phyloP scores from a whole-genome alignment of 1,284 basidiomycete species.

The Ceratobasidium theobromae region DNA sequence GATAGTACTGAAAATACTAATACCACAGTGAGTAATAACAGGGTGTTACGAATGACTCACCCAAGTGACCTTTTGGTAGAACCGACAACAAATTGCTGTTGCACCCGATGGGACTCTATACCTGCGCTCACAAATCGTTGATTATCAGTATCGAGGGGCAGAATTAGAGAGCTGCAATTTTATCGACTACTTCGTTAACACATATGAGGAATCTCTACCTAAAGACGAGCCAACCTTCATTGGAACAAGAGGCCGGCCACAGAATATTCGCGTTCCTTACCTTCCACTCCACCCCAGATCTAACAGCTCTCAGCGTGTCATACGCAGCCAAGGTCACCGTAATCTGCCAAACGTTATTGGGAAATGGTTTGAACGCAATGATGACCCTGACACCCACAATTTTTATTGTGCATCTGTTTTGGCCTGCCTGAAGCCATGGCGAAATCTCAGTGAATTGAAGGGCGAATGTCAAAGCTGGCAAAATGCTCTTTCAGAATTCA shows the following conservation, averaged over 20 bases:
- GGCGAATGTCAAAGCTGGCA: not conserved
- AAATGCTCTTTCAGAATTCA: not conserved
- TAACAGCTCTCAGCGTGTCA: not conserved
- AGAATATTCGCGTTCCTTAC: not conserved
- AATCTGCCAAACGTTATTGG: conserved; percentile 24
- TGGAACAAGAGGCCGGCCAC: conserved; percentile 1
- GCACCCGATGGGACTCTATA: not conserved
- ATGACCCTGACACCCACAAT: not conserved
- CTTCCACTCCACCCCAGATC: not conserved
- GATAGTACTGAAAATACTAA: too few relatives aligned
- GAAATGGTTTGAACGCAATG: not conserved
- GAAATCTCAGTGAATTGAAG: not conserved
- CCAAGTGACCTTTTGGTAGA: too few relatives aligned
- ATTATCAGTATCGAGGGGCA: conserved; percentile 1
- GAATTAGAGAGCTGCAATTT: not conserved
- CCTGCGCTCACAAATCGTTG: conserved; percentile 3
- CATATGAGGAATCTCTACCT: not conserved
- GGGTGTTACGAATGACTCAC: too few relatives aligned
- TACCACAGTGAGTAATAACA: too few relatives aligned
- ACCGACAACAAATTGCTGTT: not conserved
- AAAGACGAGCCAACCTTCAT: not conserved
- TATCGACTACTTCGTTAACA: conserved; percentile 15
- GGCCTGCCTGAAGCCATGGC: conserved; percentile 20
- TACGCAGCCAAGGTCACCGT: not conserved
- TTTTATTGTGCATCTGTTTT: conserved; percentile 5